Evolutionary conservation across 2,329 filamentous ascomycete genomes (phyloP).

Genomic region (Didymellaceae sp.): DNA sequence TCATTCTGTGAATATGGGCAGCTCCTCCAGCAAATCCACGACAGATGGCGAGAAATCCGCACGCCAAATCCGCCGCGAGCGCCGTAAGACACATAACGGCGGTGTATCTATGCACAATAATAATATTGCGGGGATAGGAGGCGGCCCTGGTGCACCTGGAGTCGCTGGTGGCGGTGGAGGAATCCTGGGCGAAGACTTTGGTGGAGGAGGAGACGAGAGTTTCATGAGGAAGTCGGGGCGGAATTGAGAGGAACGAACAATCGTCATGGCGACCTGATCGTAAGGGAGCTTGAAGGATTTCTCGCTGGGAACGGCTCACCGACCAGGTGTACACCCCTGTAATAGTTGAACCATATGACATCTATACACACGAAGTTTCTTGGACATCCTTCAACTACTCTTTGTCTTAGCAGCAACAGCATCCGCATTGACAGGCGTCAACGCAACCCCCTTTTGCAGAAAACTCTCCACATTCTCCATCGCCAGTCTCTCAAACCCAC

Average conservation of each 20-base stretch:
- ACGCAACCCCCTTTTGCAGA: background rate
- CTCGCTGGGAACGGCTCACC: too few relatives aligned
- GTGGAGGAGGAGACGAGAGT: background rate
- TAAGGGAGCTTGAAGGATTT: too few relatives aligned
- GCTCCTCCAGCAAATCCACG: background rate
- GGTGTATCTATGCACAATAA: conserved; percentile 4
- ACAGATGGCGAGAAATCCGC: background rate
- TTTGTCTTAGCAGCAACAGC: background rate
- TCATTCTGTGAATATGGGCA: too few relatives aligned
- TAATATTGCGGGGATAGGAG: conserved; percentile 1
- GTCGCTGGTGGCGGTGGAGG: background rate
- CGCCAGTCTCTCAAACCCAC: conserved; percentile 68
- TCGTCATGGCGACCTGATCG: too few relatives aligned
- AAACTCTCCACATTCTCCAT: conserved; percentile 61
- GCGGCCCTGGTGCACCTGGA: conserved; percentile 1
- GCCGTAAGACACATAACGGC: conserved; percentile 2
- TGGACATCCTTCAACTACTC: too few relatives aligned
- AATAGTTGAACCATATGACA: too few relatives aligned
- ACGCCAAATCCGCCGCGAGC: background rate
- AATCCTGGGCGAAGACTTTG: background rate
- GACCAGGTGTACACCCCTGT: too few relatives aligned
- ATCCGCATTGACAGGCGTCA: conserved; percentile 1
- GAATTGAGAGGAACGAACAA: background rate
- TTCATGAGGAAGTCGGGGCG: background rate
- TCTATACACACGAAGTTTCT: too few relatives aligned